Percentiles rank a stretch among this genome's conserved stretches.
Conservation (phyloP, 345 rosid genomes). For the Linum tenue region DNA sequence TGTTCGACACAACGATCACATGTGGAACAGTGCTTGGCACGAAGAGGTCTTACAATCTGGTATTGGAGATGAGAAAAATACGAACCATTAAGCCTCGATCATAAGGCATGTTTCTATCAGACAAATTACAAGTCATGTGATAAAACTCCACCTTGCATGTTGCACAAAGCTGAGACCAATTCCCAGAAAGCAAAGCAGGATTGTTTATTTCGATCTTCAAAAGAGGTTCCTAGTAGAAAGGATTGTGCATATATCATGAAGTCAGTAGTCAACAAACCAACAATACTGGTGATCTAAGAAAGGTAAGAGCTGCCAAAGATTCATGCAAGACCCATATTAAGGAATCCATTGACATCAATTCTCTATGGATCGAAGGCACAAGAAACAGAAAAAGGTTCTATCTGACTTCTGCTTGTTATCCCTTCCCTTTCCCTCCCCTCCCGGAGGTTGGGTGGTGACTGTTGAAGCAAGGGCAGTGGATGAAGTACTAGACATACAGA, state of each 20-base stretch:
- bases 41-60: conserved; percentile 93
- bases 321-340: neutral
- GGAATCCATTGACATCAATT: neutral
- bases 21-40: conserved; percentile 94
- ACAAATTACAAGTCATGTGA: neutral
- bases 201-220: conserved; percentile 82
- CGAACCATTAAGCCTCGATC: neutral
- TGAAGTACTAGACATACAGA: neutral
- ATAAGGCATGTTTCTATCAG: neutral
- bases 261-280: neutral
- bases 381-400: no score
- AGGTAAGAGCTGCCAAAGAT: neutral
- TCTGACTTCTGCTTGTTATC: no score
- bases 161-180: conserved; percentile 96
- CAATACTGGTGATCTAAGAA: neutral
- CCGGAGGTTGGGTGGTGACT: neutral
- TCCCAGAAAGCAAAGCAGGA: conserved; percentile 90
- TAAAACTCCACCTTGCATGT: conserved; percentile 73
- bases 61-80: neutral
- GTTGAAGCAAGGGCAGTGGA: neutral
- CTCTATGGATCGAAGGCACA: neutral
- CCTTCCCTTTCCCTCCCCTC: neutral
- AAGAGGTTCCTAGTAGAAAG: conserved; percentile 60
- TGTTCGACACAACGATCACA: conserved; percentile 96
- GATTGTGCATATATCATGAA: neutral